These are phyloP conservation scores for Syzygium grande DNA, from an alignment of 345 rosid species.

Conservation along the genomic window DNA sequence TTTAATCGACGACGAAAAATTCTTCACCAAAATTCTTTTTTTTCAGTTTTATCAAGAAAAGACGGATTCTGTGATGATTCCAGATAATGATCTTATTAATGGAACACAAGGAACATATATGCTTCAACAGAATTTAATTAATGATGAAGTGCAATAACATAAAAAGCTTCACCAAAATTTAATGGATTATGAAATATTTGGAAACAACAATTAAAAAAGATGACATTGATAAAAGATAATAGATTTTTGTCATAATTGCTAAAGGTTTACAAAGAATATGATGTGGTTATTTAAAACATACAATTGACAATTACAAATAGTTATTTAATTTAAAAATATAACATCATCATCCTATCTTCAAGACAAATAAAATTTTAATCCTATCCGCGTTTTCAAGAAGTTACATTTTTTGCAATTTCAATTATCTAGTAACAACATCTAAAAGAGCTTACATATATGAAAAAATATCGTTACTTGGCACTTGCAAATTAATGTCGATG, in stretches of 20 bases:
- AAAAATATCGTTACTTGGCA: too few relatives aligned
- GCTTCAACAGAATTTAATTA: background rate
- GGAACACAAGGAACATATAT: background rate
- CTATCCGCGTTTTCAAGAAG: rapidly evolving
- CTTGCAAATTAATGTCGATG: too few relatives aligned
- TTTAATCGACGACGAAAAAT: background rate
- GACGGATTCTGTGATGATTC: too few relatives aligned
- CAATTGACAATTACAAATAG: rapidly evolving
- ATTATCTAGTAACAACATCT: background rate
- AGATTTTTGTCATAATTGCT: background rate
- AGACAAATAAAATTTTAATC: background rate
- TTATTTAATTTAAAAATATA: background rate
- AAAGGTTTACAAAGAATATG: background rate
- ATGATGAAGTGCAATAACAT: background rate
- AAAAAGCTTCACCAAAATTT: background rate
- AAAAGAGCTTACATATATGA: background rate
- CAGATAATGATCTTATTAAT: background rate
- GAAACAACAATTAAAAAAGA: background rate
- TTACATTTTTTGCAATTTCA: background rate
- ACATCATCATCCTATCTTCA: rapidly evolving
- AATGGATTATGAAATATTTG: rapidly evolving
- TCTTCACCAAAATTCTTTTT: too few relatives aligned
- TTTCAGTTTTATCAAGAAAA: too few relatives aligned
- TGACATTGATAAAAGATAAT: background rate
- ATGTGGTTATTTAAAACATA: background rate